These are phyloP conservation scores for Austroboletus novae-zelandiae DNA, from an alignment of 1,284 basidiomycete genomes.

Conservation along the genomic window DNA sequence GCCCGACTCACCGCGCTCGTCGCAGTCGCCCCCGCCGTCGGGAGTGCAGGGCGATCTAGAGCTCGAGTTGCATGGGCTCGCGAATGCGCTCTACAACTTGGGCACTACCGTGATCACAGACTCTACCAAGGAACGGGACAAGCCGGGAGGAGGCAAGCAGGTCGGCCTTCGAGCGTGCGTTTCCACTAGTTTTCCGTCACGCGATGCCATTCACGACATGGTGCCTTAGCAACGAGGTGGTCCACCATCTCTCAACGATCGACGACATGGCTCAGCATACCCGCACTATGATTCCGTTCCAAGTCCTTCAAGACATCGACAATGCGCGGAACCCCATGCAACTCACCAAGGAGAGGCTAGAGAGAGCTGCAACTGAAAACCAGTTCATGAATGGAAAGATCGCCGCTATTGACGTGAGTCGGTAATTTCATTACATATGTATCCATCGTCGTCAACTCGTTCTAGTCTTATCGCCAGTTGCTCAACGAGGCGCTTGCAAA, in stretches of 20 bases:
- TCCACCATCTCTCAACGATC: slow-evolving; percentile 57
- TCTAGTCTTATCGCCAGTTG: slow-evolving; percentile 33
- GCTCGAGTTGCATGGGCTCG: slow-evolving; percentile 69
- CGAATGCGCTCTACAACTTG: slow-evolving; percentile 71
- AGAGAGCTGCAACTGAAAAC: slow-evolving; percentile 80
- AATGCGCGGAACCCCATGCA: slow-evolving; percentile 76
- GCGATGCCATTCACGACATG: not conserved
- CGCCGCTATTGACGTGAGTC: slow-evolving; percentile 63
- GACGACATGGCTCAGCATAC: slow-evolving; percentile 63
- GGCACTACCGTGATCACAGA: slow-evolving; percentile 78
- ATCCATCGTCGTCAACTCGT: not conserved
- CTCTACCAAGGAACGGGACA: slow-evolving; percentile 72
- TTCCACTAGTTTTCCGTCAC: not conserved
- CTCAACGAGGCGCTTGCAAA: slow-evolving; percentile 33
- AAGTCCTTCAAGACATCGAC: slow-evolving; percentile 73
- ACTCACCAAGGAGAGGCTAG: slow-evolving; percentile 72
- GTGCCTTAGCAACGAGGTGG: slow-evolving; percentile 60
- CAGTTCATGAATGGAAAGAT: slow-evolving; percentile 90
- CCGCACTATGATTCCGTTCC: slow-evolving; percentile 65
- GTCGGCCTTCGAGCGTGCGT: slow-evolving; percentile 66
- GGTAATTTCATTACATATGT: not conserved
- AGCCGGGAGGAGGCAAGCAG: slow-evolving; percentile 62
- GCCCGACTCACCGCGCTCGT: slow-evolving; percentile 69
- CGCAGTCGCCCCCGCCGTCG: slow-evolving; percentile 65
- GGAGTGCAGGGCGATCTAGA: slow-evolving; percentile 72